Evolutionary conservation across 225 moss, liverwort and hornwort genomes (phyloP).

Genomic region (Bryoerythrophyllum caledonicum): DNA sequence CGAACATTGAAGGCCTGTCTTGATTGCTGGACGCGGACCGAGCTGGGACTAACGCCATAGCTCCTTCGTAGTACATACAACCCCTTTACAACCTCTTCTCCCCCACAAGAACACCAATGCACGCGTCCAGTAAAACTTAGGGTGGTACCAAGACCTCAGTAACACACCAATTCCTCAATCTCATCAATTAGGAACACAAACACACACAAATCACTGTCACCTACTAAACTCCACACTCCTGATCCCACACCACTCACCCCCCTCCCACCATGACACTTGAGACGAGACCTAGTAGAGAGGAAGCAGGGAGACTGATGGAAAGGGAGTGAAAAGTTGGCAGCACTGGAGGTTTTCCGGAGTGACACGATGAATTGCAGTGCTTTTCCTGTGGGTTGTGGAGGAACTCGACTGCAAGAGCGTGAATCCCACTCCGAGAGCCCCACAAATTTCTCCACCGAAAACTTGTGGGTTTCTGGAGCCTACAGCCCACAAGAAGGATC

Average conservation of each 20-base stretch:
- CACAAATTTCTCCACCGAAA: conserved; percentile 18
- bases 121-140: neutral
- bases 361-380: conserved; percentile 12
- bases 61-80: conserved; percentile 13
- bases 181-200: neutral
- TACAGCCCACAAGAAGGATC: neutral
- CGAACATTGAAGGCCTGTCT: conserved; percentile 46
- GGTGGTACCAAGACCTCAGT: neutral
- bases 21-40: conserved; percentile 71
- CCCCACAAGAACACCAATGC: conserved; percentile 14
- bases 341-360: neutral
- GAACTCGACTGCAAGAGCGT: conserved; percentile 12
- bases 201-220: neutral
- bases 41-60: conserved; percentile 52
- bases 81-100: neutral
- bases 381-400: no score
- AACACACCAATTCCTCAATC: neutral
- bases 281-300: neutral
- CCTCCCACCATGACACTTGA: conserved; percentile 16
- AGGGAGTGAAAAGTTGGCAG: neutral
- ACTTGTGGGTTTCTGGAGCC: neutral
- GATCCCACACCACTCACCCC: neutral
- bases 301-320: neutral
- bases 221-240: neutral
- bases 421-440: neutral